Conservation (phyloP, 1,284 basidiomycete genomes). For the Ustilago trichophora region DNA sequence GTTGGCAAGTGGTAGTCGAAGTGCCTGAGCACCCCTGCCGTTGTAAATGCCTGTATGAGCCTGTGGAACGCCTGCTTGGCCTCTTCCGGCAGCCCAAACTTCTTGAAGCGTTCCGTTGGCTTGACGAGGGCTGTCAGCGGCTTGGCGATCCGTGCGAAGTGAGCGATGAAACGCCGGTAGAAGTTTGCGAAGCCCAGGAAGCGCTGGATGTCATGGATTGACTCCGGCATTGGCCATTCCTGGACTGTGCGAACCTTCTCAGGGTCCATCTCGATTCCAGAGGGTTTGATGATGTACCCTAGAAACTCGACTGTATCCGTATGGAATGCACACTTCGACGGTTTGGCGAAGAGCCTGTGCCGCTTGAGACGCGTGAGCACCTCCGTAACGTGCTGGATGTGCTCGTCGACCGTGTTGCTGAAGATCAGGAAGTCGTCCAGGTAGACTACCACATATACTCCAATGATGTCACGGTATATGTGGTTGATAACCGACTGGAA, state of each 20-base stretch:
- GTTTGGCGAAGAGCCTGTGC: constrained; percentile 10
- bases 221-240: constrained; percentile 68
- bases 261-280: constrained; percentile 68
- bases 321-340: constrained; percentile 38
- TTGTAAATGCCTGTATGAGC: constrained; percentile 10
- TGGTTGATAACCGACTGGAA: constrained; percentile 65
- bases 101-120: constrained; percentile 4
- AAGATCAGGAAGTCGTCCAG: constrained; percentile 70
- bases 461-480: constrained; percentile 65
- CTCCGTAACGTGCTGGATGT: constrained; percentile 60
- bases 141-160: constrained; percentile 65
- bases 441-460: constrained; percentile 68
- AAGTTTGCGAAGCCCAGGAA: constrained; percentile 69
- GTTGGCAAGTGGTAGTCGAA: constrained; percentile 8
- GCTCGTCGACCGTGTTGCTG: constrained; percentile 67
- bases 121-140: constrained; percentile 59
- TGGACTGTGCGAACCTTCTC: constrained; percentile 68
- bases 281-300: constrained; percentile 67
- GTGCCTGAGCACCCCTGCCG: constrained; percentile 1
- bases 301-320: constrained; percentile 63
- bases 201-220: constrained; percentile 63
- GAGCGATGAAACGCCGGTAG: constrained; percentile 68
- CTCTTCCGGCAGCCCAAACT: neutral
- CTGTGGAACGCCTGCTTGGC: neutral
- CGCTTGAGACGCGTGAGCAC: constrained; percentile 67